Percentiles rank a stretch among this genome's conserved stretches.
Evolutionary conservation across 2,329 filamentous ascomycete species (phyloP).

Genomic region (Ceratocystis diversiconidia): DNA sequence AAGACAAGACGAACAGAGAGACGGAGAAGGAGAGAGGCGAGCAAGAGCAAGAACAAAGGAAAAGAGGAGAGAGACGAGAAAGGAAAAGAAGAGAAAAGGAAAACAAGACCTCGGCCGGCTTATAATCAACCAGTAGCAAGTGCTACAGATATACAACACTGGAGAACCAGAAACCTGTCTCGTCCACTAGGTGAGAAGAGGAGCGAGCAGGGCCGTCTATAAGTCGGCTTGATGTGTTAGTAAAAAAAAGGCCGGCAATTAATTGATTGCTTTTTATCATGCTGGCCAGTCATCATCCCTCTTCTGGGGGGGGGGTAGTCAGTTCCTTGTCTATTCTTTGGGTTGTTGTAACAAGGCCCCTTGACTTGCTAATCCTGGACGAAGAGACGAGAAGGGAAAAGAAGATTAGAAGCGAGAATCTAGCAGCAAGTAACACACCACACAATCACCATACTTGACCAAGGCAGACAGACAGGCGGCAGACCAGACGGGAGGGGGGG

Average conservation of each 20-base stretch:
- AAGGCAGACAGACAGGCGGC: neutral
- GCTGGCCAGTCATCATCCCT: no score
- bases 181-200: neutral
- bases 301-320: no score
- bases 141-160: neutral
- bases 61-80: neutral
- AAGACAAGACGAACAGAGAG: neutral
- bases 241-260: neutral
- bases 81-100: neutral
- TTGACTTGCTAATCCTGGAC: neutral
- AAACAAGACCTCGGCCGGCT: neutral
- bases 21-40: neutral
- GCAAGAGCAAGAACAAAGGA: neutral
- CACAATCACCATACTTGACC: neutral
- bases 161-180: neutral
- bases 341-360: neutral
- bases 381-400: neutral
- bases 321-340: no score
- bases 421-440: neutral
- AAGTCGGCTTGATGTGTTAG: neutral
- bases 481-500: neutral
- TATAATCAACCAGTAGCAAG: neutral
- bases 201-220: slow-evolving; percentile 4
- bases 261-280: neutral
- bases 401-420: neutral